phyloP scores from a whole-genome alignment of 129 eudicot species.

The Dittrichia graveolens region DNA sequence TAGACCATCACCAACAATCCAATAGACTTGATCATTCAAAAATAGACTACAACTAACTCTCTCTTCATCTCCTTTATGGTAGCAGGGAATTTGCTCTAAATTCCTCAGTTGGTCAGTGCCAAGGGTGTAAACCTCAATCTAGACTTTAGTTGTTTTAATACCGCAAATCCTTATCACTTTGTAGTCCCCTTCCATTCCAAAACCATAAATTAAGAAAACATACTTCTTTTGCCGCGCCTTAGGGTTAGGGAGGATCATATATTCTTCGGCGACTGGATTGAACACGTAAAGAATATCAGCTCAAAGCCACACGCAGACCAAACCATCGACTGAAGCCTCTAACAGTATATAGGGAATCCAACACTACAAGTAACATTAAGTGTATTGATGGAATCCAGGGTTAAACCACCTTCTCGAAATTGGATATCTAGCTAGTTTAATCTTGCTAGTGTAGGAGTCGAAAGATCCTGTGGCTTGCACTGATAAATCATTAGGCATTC shows the following conservation, averaged over 20 bases:
- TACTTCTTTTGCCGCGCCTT: no score
- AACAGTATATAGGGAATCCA: no score
- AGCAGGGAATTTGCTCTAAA: neutral
- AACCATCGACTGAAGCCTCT: constrained; percentile 41
- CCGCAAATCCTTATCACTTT: neutral
- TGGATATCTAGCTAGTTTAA: constrained; percentile 24
- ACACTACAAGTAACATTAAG: neutral
- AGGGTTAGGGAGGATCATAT: neutral
- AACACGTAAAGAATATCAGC: constrained; percentile 17
- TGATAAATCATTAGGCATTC: neutral
- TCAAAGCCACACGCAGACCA: constrained; percentile 38
- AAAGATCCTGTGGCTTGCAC: no score
- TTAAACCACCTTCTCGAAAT: neutral
- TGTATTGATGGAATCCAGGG: neutral
- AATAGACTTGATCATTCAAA: neutral
- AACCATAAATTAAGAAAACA: neutral
- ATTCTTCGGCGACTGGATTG: neutral
- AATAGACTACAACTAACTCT: neutral
- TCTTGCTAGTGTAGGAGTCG: neutral
- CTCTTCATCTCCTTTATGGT: neutral
- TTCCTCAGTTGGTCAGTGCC: constrained; percentile 3
- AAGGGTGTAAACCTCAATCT: constrained; percentile 10
- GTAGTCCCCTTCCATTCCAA: constrained; percentile 1
- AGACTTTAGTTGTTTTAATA: neutral
- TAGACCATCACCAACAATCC: neutral